Base-by-base conservation (phyloP, 192 early-diverging fungal species). In the Gaertneriomyces sp. region DNA sequence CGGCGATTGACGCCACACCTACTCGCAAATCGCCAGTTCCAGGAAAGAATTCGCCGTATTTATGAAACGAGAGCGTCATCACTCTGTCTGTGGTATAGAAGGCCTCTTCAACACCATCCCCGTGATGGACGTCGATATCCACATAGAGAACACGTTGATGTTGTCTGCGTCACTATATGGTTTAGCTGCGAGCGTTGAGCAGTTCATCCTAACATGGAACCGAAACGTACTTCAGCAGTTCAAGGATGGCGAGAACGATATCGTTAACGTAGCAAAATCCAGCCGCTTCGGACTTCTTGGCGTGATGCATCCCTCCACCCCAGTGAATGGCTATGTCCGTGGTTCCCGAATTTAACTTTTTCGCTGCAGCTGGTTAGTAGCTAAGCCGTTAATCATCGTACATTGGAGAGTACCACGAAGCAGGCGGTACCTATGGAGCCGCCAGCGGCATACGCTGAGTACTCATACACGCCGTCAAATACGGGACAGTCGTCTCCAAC, bases 241-340 rank as follows among this genome's bases (percentile, higher is more conserved):
- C 88, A 45, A 96, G 84, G 41, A 93, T 96, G 5, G 90, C 94
- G 4, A 99, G 78, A 4, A 96, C 94, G 68, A 96, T 93, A 67
- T 99, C 97, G 70, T 99, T 99, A 10, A 98, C 91, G 71, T 95
- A 99, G 72, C 97, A 99, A 71, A 98, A 99, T 4, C 97, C 97
- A 47, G 90, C 86, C 1, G 97, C 97, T 59, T 92, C 91, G 57
- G 69, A 74, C 42, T 90, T 86, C 60, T 91, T 89, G 17, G 90
- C 91, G 65, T 98, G 96, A 78, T 99, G 94, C 33, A 98, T 79
- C 10, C 97, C 97, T 64, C 97, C 97, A 19, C 91, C 93, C 97
- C 97, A 99, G 74, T 99, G 95, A 43, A 99, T 89, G 14, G 91
- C 90, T 61, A 98, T 96, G 58, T 99, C 95, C 5, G 89, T 76